A percentile compares a stretch with the other conserved stretches of the same genome.
These are phyloP conservation scores for Pseudonitzschia delicatissima DNA, from an alignment of 108 stramenopile species.

Conservation along the genomic window DNA sequence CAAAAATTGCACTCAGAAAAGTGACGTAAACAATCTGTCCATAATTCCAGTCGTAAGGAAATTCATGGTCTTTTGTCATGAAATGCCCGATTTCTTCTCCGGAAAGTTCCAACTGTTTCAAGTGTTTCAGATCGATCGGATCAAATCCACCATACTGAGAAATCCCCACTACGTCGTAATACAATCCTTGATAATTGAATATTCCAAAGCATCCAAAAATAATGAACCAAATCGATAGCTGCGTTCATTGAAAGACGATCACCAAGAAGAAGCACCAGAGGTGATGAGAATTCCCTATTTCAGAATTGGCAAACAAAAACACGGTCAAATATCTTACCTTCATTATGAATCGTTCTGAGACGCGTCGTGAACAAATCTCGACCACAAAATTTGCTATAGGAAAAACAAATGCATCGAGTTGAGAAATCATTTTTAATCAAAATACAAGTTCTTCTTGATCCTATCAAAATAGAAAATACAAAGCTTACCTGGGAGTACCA, in stretches of 20 bases:
- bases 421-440: no score
- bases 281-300: background rate
- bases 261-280: background rate
- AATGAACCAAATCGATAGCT: slow-evolving; percentile 44
- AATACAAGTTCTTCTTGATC: background rate
- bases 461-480: background rate
- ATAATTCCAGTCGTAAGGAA: slow-evolving; percentile 53
- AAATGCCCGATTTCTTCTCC: slow-evolving; percentile 8
- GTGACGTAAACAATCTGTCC: slow-evolving; percentile 46
- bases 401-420: background rate
- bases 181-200: slow-evolving; percentile 41
- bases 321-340: slow-evolving; percentile 20
- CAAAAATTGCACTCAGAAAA: slow-evolving; percentile 48
- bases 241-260: background rate
- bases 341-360: slow-evolving; percentile 56
- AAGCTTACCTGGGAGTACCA: slow-evolving; percentile 45
- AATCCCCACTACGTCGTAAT: slow-evolving; percentile 22
- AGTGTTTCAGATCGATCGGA: background rate
- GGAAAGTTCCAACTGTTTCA: slow-evolving; percentile 13
- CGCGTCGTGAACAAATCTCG: slow-evolving; percentile 46
- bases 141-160: slow-evolving; percentile 2
- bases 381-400: slow-evolving; percentile 62
- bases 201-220: slow-evolving; percentile 43
- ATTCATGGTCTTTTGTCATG: slow-evolving; percentile 12
- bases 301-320: background rate